Base-by-base conservation (phyloP, 2,329 filamentous ascomycete genomes). In the Venturiaceae sp. region DNA sequence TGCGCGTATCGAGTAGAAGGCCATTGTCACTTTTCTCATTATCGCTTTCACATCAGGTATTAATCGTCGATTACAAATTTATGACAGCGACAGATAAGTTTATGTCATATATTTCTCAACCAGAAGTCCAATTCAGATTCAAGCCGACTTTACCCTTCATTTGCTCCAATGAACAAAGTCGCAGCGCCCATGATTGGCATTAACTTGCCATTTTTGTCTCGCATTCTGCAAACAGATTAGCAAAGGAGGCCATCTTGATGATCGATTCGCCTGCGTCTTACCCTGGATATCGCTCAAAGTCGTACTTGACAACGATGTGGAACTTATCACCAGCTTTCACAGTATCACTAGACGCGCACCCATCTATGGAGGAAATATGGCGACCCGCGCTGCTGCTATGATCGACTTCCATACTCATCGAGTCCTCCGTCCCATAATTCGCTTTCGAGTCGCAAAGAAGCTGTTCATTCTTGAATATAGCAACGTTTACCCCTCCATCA, bases 381-480 rank as follows among this genome's bases (percentile, higher is more conserved):
- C 9, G 14, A 13, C 11, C 13, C 9, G 14, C 44, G 30, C 30
- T 54, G 14, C 14, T 54, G 21, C 30, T 26, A 13, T 30, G 19
- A 9, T 33, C 52, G 14, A 13, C 52, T 11, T 8, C 13, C 9
- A 13, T 26, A 9, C 11, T 13, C 44, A 50, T 50, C 11, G 11
- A 11, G 44, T 50, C 9, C 9, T 26, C 52, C 11, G 13, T 26
- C 9, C 30, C 30, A 26, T 54, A 54, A 8, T 23, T 52, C n/a
- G 53, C 13, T 11, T 13, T 8, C 9, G 32, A 52, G 53, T 46
- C 53, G 53, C 53, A 56, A 14, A 56, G 14, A 33, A 56, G 13
- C 23, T 56, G 54, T 30, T 56, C 23, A 33, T 56, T 56, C 19
- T 52, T 30, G 53, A 54, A 52, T 14, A 56, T 53, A 8, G 54